phyloP scores from a whole-genome alignment of 805 yeast species.

The Teunomyces stri region DNA sequence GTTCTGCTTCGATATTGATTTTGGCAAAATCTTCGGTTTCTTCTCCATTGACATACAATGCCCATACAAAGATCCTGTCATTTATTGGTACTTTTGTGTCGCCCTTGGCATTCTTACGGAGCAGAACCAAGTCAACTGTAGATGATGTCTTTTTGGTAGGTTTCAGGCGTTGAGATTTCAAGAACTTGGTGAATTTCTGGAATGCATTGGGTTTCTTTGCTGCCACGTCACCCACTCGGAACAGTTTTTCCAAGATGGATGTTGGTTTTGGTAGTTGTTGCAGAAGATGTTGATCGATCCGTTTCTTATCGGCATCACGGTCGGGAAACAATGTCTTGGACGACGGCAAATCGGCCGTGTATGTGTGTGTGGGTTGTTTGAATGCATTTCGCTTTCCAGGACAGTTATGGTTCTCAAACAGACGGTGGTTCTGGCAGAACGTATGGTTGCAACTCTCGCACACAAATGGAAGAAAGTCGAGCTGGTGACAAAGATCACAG shows the following conservation, averaged over 20 bases:
- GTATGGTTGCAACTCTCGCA: slow-evolving; percentile 48
- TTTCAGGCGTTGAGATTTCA: slow-evolving; percentile 21
- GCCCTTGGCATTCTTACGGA: slow-evolving; percentile 52
- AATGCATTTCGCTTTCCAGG: slow-evolving; percentile 12
- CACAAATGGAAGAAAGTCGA: slow-evolving; percentile 58
- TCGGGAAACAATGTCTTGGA: slow-evolving; percentile 53
- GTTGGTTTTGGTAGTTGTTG: slow-evolving; percentile 19
- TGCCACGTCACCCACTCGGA: slow-evolving; percentile 29
- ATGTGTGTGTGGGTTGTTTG: slow-evolving; percentile 7
- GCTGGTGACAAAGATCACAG: slow-evolving; percentile 49
- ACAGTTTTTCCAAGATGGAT: slow-evolving; percentile 19
- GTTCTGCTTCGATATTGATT: slow-evolving; percentile 25
- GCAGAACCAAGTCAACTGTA: slow-evolving; percentile 31
- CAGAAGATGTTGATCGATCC: slow-evolving; percentile 25
- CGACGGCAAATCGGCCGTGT: slow-evolving; percentile 25
- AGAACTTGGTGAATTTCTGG: slow-evolving; percentile 25
- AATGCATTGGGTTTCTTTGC: slow-evolving; percentile 21
- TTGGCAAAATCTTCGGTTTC: slow-evolving; percentile 22
- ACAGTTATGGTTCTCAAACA: slow-evolving; percentile 33
- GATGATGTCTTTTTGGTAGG: neutral
- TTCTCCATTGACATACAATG: slow-evolving; percentile 35
- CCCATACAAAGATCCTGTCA: slow-evolving; percentile 52
- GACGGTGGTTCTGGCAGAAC: slow-evolving; percentile 52
- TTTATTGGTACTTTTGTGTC: slow-evolving; percentile 40
- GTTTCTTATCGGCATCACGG: slow-evolving; percentile 38